A percentile compares a stretch with the other conserved stretches of the same genome.
Evolutionary conservation across 169 alveolate genomes (phyloP).

Genomic region (Eimeria tenella): DNA sequence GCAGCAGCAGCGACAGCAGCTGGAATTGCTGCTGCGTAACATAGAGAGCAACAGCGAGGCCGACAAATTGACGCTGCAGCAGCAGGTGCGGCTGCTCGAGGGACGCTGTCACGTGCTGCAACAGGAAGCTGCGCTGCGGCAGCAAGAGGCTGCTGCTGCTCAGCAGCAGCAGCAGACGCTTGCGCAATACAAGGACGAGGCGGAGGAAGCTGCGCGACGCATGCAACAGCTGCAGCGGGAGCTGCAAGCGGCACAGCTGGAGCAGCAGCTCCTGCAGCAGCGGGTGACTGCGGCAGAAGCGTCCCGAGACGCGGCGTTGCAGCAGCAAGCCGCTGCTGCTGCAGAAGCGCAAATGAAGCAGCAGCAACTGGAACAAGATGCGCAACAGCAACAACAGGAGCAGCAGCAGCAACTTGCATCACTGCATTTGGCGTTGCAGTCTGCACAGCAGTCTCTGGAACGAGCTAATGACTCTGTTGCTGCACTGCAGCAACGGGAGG

Average conservation of each 20-base stretch:
- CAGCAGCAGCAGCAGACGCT: conserved; percentile 57
- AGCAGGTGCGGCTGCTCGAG: conserved; percentile 63
- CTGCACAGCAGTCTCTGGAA: not conserved
- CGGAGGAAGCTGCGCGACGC: conserved; percentile 3
- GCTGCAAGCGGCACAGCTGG: conserved; percentile 39
- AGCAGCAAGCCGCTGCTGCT: conserved; percentile 66
- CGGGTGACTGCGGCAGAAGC: conserved; percentile 60
- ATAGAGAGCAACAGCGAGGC: conserved; percentile 48
- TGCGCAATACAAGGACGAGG: conserved; percentile 27
- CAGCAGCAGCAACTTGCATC: conserved; percentile 68
- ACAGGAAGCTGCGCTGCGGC: conserved; percentile 67
- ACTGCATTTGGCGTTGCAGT: conserved; percentile 1
- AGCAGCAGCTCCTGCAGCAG: conserved; percentile 66
- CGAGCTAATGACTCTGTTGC: conserved; percentile 43
- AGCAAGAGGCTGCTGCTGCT: conserved; percentile 63
- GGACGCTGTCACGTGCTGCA: conserved; percentile 54
- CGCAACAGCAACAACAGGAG: conserved; percentile 64
- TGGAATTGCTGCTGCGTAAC: conserved; percentile 32
- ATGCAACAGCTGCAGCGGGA: conserved; percentile 59
- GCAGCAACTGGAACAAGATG: conserved; percentile 51
- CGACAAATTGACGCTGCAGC: conserved; percentile 54
- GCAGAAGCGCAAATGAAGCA: conserved; percentile 40
- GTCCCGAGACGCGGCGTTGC: conserved; percentile 32
- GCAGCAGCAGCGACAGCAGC: conserved; percentile 70
- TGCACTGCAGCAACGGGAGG: conserved; percentile 62